Conservation (phyloP, 495 filamentous ascomycete species). For the Xylaria castorea region DNA sequence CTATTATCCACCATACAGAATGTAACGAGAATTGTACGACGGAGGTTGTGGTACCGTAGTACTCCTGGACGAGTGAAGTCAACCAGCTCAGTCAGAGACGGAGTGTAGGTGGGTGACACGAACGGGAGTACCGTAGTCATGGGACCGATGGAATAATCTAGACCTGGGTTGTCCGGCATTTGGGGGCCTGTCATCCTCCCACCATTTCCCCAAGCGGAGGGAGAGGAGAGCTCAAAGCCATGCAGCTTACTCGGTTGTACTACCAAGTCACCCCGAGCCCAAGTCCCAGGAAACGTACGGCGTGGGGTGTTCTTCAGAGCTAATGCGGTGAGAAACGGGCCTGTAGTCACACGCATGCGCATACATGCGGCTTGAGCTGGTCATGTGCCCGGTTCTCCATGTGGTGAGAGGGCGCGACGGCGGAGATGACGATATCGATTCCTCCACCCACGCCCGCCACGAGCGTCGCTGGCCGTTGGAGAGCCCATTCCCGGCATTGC, state of each 20-base stretch:
- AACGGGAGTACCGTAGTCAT: conserved; percentile 18
- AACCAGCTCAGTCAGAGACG: conserved; percentile 18
- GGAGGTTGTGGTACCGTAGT: conserved; percentile 3
- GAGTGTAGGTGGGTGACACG: conserved; percentile 8
- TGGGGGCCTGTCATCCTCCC: neutral
- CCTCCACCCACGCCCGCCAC: neutral
- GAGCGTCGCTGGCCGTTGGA: neutral
- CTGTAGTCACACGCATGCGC: conserved; percentile 20
- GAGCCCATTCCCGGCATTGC: conserved; percentile 14
- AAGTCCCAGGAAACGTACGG: neutral
- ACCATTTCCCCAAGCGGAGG: conserved; percentile 18
- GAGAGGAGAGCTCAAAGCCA: conserved; percentile 1
- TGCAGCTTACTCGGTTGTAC: conserved; percentile 25
- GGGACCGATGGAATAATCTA: conserved; percentile 24
- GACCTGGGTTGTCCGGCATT: conserved; percentile 18
- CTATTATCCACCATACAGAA: neutral
- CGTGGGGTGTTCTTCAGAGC: conserved; percentile 6
- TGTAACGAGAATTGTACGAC: neutral
- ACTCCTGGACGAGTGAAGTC: conserved; percentile 12
- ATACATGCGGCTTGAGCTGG: conserved; percentile 22
- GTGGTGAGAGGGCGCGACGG: conserved; percentile 19
- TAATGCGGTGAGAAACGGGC: conserved; percentile 28
- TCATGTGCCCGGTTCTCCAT: conserved; percentile 25
- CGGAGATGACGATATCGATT: conserved; percentile 26
- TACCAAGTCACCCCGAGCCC: conserved; percentile 16